phyloP scores from a whole-genome alignment of 495 filamentous ascomycete genomes.

The Xylaria venustula region DNA sequence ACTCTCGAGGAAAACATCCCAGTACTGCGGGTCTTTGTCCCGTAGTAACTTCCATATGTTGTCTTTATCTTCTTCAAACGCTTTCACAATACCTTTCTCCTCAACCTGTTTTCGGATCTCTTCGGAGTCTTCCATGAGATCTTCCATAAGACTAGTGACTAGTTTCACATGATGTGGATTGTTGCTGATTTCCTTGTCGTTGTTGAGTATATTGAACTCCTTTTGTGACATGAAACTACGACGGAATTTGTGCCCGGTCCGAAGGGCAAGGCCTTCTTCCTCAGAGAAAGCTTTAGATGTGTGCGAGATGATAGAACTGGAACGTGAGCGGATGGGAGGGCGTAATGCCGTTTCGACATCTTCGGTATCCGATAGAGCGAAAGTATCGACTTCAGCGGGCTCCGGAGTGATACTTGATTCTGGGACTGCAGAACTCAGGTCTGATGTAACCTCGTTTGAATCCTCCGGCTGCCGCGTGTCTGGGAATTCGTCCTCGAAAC shows the following conservation, averaged over 20 bases:
- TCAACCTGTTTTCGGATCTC: constrained; percentile 55
- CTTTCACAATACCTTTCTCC: constrained; percentile 53
- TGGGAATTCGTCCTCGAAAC: constrained; percentile 94
- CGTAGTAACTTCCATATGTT: constrained; percentile 51
- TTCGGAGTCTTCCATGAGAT: constrained; percentile 54
- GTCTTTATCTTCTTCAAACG: constrained; percentile 57
- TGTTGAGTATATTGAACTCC: constrained; percentile 42
- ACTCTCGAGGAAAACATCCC: constrained; percentile 63
- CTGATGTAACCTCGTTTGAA: constrained; percentile 34
- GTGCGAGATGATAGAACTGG: constrained; percentile 76
- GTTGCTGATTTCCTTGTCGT: constrained; percentile 49
- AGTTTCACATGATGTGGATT: constrained; percentile 54
- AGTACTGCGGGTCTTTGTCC: constrained; percentile 58
- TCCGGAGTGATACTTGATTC: constrained; percentile 26
- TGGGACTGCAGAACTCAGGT: constrained; percentile 35
- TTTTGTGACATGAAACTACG: constrained; percentile 52
- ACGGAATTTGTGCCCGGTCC: constrained; percentile 77
- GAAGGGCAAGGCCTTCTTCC: constrained; percentile 88
- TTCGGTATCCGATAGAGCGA: constrained; percentile 37
- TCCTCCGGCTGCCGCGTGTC: constrained; percentile 68
- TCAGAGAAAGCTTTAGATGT: constrained; percentile 74
- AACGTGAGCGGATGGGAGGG: constrained; percentile 55
- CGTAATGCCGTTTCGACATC: constrained; percentile 36
- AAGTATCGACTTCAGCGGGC: constrained; percentile 26
- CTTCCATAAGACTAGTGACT: constrained; percentile 62